Conservation (phyloP, 1,284 basidiomycete species). For the Golubevia sp. region DNA sequence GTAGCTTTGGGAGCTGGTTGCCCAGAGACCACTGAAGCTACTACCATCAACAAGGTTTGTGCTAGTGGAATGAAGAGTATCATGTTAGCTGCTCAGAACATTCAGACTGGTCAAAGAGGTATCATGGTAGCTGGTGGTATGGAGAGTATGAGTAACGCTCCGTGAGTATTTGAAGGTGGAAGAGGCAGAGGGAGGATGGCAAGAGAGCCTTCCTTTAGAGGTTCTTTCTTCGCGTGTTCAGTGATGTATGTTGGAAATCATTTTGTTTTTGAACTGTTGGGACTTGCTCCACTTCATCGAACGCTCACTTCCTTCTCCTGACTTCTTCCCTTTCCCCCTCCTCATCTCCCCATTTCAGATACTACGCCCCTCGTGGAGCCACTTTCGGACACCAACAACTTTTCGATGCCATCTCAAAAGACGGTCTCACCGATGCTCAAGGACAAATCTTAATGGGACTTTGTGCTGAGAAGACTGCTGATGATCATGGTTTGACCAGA, state of each 20-base stretch:
- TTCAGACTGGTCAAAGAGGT: slow-evolving; percentile 62
- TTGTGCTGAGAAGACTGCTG: slow-evolving; percentile 63
- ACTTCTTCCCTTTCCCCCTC: slow-evolving; percentile 3
- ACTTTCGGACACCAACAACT: slow-evolving; percentile 86
- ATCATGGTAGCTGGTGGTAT: slow-evolving; percentile 64
- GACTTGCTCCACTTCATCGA: neutral
- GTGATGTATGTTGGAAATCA: slow-evolving; percentile 1
- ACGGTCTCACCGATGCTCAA: slow-evolving; percentile 72
- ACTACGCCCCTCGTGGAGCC: slow-evolving; percentile 86
- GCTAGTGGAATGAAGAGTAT: slow-evolving; percentile 64
- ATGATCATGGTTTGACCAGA: slow-evolving; percentile 60
- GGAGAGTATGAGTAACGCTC: slow-evolving; percentile 64
- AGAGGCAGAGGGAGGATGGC: too few species aligned
- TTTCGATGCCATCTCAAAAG: slow-evolving; percentile 84
- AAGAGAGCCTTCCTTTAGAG: too few species aligned
- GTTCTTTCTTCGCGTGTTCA: slow-evolving; percentile 26
- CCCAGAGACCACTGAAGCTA: slow-evolving; percentile 84
- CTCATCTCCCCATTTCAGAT: slow-evolving; percentile 68
- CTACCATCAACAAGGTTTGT: slow-evolving; percentile 84
- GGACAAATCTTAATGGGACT: slow-evolving; percentile 44
- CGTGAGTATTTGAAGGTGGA: slow-evolving; percentile 37
- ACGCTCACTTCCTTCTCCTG: neutral
- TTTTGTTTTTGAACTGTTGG: neutral
- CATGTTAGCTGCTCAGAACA: slow-evolving; percentile 63
- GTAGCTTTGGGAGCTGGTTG: slow-evolving; percentile 83